Conservation (phyloP, 768 basidiomycete genomes). For the Pleurotus salmoneostramineus region DNA sequence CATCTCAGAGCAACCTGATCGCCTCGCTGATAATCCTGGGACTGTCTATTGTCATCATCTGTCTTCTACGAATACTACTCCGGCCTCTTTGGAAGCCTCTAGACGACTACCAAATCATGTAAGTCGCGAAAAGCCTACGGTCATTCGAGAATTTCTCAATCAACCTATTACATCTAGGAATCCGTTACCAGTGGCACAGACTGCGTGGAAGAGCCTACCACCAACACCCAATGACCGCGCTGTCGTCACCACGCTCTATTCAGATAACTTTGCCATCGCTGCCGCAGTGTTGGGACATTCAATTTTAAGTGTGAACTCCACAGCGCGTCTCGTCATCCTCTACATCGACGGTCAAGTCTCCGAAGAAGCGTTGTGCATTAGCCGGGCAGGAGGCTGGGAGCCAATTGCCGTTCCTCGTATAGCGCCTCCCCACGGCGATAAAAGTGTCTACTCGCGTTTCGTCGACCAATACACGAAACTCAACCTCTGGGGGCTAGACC, state of each 20-base stretch:
- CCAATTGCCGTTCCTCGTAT: slow-evolving; percentile 29
- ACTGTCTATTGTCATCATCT: background rate
- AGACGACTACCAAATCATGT: slow-evolving; percentile 21
- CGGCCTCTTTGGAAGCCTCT: slow-evolving; percentile 16
- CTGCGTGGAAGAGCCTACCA: background rate
- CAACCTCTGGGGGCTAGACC: slow-evolving; percentile 33
- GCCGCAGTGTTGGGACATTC: slow-evolving; percentile 25
- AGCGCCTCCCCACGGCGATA: slow-evolving; percentile 31
- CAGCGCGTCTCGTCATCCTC: slow-evolving; percentile 22
- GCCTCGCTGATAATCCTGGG: background rate
- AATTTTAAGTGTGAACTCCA: slow-evolving; percentile 17
- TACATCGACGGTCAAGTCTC: slow-evolving; percentile 30
- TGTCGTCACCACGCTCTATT: slow-evolving; percentile 23
- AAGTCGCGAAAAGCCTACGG: background rate
- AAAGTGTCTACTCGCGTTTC: slow-evolving; percentile 30
- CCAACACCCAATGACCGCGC: slow-evolving; percentile 13
- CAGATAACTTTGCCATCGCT: slow-evolving; percentile 23
- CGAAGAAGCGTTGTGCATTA: slow-evolving; percentile 32
- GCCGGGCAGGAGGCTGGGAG: slow-evolving; percentile 32
- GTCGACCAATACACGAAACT: slow-evolving; percentile 41
- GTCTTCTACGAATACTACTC: background rate
- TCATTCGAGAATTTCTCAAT: no score
- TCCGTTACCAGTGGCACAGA: slow-evolving; percentile 12
- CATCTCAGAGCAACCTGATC: background rate
- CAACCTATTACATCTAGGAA: slow-evolving; percentile 8